Conservation (phyloP, 164 flowering plant genomes). For the Berberis thunbergii region DNA sequence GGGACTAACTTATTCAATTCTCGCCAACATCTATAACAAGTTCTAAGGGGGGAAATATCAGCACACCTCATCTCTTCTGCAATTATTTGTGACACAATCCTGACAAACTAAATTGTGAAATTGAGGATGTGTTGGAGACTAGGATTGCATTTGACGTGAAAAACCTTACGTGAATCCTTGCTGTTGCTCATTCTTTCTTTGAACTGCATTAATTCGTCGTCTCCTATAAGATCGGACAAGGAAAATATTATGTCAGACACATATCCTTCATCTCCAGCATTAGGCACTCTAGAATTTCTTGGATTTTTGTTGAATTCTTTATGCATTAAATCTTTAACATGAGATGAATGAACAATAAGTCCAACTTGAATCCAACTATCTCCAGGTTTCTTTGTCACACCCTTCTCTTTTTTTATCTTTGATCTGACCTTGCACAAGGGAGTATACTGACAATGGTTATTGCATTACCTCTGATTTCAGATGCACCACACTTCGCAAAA, state of each 20-base stretch:
- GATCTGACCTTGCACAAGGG: conserved; percentile 36
- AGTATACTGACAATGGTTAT: conserved; percentile 28
- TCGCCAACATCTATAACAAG: no score
- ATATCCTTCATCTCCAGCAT: conserved; percentile 26
- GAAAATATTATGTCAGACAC: conserved; percentile 13
- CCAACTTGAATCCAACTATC: conserved; percentile 42
- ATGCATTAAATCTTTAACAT: conserved; percentile 20
- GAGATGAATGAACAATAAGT: conserved; percentile 18
- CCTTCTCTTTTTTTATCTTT: conserved; percentile 22
- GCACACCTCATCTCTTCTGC: no score
- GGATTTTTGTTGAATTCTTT: conserved; percentile 12
- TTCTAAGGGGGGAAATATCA: no score
- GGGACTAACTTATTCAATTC: no score
- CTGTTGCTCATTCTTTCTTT: background rate
- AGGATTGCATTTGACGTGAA: no score
- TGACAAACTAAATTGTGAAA: no score
- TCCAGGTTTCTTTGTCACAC: conserved; percentile 33
- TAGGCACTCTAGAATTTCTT: conserved; percentile 16
- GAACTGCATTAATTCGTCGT: background rate
- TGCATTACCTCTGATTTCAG: conserved; percentile 25
- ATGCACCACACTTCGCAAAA: conserved; percentile 18
- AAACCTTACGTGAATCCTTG: no score
- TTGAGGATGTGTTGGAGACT: no score
- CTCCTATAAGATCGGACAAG: conserved; percentile 17
- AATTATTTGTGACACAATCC: no score